phyloP scores from a whole-genome alignment of 768 basidiomycete species.

The Termitomyces sp. region DNA sequence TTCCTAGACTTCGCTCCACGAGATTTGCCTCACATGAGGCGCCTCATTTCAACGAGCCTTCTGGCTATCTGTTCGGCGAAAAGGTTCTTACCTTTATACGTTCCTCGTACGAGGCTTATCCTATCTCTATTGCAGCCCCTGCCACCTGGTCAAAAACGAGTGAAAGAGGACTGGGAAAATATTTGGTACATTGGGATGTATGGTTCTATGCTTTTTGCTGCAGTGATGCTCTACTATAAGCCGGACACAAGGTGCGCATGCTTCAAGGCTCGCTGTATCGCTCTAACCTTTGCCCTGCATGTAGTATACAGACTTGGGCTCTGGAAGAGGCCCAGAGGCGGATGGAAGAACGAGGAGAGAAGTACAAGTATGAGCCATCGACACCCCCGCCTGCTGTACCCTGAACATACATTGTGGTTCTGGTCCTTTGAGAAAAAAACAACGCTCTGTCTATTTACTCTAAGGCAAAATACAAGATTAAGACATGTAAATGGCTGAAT shows the following conservation, averaged over 20 bases:
- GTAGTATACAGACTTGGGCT: constrained; percentile 90
- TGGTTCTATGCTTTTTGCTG: constrained; percentile 73
- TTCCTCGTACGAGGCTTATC: background rate
- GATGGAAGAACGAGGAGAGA: constrained; percentile 92
- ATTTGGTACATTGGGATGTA: constrained; percentile 92
- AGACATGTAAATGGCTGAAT: background rate
- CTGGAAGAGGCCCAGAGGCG: constrained; percentile 82
- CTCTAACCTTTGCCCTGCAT: background rate
- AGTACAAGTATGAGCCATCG: constrained; percentile 74
- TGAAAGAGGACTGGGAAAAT: constrained; percentile 88
- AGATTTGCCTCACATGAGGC: constrained; percentile 72
- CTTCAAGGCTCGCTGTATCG: background rate
- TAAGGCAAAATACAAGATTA: background rate
- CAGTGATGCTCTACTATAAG: constrained; percentile 83
- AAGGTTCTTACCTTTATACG: constrained; percentile 47
- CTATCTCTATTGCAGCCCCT: constrained; percentile 46
- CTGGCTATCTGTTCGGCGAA: constrained; percentile 85
- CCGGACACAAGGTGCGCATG: constrained; percentile 81
- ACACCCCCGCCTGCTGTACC: constrained; percentile 22
- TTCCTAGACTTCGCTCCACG: constrained; percentile 30
- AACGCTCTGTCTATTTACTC: constrained; percentile 6
- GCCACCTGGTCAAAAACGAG: constrained; percentile 76
- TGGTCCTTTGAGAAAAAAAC: background rate
- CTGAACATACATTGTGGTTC: constrained; percentile 10
- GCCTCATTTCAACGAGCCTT: constrained; percentile 85